These are phyloP conservation scores for Lactarius hatsudake DNA, from an alignment of 768 basidiomycete genomes.

Conservation along the genomic window DNA sequence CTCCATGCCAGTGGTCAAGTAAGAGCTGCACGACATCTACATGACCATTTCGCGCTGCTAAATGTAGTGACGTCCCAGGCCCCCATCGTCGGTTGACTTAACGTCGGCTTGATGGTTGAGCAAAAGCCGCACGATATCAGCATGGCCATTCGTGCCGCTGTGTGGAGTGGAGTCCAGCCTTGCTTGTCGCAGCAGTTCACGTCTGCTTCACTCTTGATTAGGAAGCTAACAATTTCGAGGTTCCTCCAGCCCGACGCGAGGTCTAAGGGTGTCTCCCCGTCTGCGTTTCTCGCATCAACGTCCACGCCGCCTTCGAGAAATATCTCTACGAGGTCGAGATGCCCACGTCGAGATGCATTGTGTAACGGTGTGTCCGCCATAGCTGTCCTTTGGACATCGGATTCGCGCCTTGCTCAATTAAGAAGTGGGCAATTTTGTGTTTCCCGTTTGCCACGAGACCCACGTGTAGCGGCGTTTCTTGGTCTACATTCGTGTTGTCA, in stretches of 20 bases:
- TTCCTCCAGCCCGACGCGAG: not conserved
- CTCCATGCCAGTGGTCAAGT: not conserved
- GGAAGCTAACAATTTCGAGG: not conserved
- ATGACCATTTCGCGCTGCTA: not conserved
- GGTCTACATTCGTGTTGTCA: too few species aligned
- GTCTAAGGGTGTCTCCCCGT: not conserved
- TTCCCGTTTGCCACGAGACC: not conserved
- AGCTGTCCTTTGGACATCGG: not conserved
- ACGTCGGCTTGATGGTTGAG: not conserved
- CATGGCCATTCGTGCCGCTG: not conserved
- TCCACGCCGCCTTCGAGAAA: not conserved
- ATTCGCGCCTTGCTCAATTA: not conserved
- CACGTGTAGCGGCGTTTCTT: too few species aligned
- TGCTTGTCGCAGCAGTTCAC: too few species aligned
- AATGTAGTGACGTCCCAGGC: too few species aligned
- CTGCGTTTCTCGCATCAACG: not conserved
- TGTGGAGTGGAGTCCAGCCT: not conserved
- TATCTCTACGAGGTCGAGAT: not conserved
- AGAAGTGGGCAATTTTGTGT: not conserved
- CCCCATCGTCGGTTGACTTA: too few species aligned
- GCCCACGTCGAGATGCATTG: not conserved
- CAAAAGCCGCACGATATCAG: not conserved
- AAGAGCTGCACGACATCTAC: not conserved
- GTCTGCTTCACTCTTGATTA: too few species aligned
- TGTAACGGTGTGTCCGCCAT: too few species aligned